These are phyloP conservation scores for Globisporangium ultimum DNA, from an alignment of 352 stramenopile genomes.

Conservation along the genomic window DNA sequence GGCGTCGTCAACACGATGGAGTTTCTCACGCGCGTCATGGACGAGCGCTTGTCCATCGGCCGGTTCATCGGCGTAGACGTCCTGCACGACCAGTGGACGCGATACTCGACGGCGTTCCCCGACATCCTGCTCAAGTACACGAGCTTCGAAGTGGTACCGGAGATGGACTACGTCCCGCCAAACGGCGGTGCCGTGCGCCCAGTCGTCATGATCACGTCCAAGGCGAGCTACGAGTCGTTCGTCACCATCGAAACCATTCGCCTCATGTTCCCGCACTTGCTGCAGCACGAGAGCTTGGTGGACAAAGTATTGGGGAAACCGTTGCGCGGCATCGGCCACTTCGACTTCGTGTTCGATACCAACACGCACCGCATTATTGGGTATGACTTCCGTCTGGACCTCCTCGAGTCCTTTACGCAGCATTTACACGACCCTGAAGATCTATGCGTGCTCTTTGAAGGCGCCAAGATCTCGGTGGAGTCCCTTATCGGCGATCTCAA, in stretches of 20 bases:
- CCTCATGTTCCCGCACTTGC: slow-evolving; percentile 50
- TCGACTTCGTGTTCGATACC: slow-evolving; percentile 46
- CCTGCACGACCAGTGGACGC: slow-evolving; percentile 47
- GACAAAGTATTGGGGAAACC: slow-evolving; percentile 27
- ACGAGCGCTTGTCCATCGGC: slow-evolving; percentile 41
- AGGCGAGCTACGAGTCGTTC: slow-evolving; percentile 34
- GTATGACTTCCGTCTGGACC: slow-evolving; percentile 44
- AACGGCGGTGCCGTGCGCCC: slow-evolving; percentile 7
- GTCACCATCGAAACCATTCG: slow-evolving; percentile 44
- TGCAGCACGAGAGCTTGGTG: slow-evolving; percentile 24
- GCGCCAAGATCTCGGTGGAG: slow-evolving; percentile 45
- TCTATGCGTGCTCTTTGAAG: slow-evolving; percentile 36
- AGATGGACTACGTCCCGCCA: slow-evolving; percentile 14
- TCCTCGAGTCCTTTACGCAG: slow-evolving; percentile 32
- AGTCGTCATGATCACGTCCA: slow-evolving; percentile 31
- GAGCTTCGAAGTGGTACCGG: slow-evolving; percentile 24
- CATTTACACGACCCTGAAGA: slow-evolving; percentile 37
- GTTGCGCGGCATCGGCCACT: slow-evolving; percentile 28
- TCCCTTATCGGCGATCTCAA: slow-evolving; percentile 47
- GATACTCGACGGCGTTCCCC: slow-evolving; percentile 40
- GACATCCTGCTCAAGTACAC: slow-evolving; percentile 36
- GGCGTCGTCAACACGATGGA: slow-evolving; percentile 20
- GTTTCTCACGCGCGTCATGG: slow-evolving; percentile 45
- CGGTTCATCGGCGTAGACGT: slow-evolving; percentile 33
- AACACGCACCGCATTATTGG: slow-evolving; percentile 30